Evolutionary conservation across 2,329 filamentous ascomycete species (phyloP).

Genomic region (Trichoderma sp.): DNA sequence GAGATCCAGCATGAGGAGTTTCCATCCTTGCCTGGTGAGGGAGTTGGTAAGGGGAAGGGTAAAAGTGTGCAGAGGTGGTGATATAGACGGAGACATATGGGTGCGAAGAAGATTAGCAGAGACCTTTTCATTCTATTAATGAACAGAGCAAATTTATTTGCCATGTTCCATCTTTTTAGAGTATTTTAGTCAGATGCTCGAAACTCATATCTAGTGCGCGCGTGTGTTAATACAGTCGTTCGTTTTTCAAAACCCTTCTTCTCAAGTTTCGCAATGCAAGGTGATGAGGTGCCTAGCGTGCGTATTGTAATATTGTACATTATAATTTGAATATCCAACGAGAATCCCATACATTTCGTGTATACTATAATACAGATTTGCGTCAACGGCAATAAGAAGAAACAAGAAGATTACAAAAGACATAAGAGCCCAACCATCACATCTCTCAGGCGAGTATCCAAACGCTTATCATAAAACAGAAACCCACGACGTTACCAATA

Average conservation of each 20-base stretch:
- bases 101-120: not conserved
- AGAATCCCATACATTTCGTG: not conserved
- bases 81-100: not conserved
- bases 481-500: conserved; percentile 24
- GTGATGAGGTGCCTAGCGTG: rapidly evolving
- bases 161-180: not conserved
- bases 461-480: conserved; percentile 46
- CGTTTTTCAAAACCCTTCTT: not conserved
- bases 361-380: not conserved
- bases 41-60: conserved; percentile 50
- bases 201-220: not conserved
- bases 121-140: not conserved
- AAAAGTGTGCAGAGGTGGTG: conserved; percentile 40
- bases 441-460: conserved; percentile 31
- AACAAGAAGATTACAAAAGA: not conserved
- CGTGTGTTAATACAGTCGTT: not conserved
- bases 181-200: not conserved
- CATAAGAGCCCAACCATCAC: not conserved
- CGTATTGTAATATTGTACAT: not conserved
- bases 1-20: conserved; percentile 40
- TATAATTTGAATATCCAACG: not conserved
- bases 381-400: not conserved
- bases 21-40: conserved; percentile 42
- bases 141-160: not conserved
- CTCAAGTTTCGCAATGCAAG: not conserved